phyloP scores from a whole-genome alignment of 2,329 filamentous ascomycete species.

The Neurospora sp. region DNA sequence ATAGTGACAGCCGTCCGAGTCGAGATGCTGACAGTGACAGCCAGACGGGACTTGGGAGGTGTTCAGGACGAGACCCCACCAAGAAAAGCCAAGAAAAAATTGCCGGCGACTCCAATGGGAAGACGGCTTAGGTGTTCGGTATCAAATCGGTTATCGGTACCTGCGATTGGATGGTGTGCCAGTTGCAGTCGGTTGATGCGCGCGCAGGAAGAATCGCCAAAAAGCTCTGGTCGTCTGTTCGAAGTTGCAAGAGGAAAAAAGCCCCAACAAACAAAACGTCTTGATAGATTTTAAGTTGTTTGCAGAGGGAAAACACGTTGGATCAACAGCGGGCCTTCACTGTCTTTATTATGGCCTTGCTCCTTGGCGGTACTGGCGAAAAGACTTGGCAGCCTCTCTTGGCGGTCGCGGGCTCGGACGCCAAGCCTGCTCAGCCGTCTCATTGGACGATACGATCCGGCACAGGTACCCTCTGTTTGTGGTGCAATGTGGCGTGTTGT shows the following conservation, averaged over 20 bases:
- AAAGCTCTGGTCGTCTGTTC: background rate
- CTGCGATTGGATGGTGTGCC: background rate
- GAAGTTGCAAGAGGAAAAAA: background rate
- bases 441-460: slow-evolving; percentile 17
- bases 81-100: background rate
- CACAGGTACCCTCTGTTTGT: slow-evolving; percentile 14
- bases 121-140: background rate
- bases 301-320: slow-evolving; percentile 14
- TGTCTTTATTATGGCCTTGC: slow-evolving; percentile 22
- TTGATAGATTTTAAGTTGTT: slow-evolving; percentile 5
- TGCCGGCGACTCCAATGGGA: background rate
- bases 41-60: background rate
- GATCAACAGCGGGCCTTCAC: slow-evolving; percentile 17
- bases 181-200: background rate
- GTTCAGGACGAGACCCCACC: background rate
- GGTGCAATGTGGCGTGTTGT: background rate
- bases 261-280: background rate
- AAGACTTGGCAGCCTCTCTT: slow-evolving; percentile 20
- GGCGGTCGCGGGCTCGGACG: slow-evolving; percentile 24
- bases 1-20: background rate
- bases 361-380: slow-evolving; percentile 19
- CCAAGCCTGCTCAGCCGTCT: slow-evolving; percentile 6
- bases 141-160: background rate
- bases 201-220: background rate
- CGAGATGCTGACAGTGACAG: background rate